Percentiles rank a stretch among this genome's conserved stretches.
These are phyloP conservation scores for Vinca major DNA, from an alignment of 305 asterid genomes.

Conservation along the genomic window DNA sequence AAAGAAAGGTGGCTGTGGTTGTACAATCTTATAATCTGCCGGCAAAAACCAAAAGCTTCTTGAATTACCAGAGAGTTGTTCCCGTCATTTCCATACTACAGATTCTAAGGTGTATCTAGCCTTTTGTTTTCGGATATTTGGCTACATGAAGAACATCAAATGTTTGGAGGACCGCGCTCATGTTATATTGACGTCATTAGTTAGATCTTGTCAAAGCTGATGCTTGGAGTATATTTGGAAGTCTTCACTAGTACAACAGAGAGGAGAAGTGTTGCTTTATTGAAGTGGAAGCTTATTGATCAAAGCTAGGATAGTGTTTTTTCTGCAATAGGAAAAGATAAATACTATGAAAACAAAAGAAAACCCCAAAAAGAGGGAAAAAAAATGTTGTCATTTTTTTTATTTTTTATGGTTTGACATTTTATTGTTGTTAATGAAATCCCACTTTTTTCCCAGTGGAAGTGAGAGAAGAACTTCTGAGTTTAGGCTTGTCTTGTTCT, in stretches of 20 bases:
- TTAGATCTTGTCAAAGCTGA: conserved; percentile 10
- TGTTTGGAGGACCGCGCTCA: not conserved
- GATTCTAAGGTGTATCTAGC: conserved; percentile 28
- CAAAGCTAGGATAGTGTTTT: not conserved
- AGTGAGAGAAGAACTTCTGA: too few relatives aligned
- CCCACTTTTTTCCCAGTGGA: too few relatives aligned
- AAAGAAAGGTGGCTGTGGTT: conserved; percentile 55
- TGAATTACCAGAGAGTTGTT: conserved; percentile 16
- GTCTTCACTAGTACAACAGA: conserved; percentile 5
- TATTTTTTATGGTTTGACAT: conserved; percentile 11
- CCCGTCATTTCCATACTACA: conserved; percentile 18
- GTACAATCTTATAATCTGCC: conserved; percentile 45
- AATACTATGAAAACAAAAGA: not conserved
- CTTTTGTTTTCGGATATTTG: conserved; percentile 20
- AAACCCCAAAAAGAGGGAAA: not conserved
- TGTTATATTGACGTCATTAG: not conserved
- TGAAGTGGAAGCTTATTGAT: not conserved
- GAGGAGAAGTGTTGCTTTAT: not conserved
- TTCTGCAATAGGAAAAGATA: conserved; percentile 4
- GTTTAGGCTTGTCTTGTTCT: not conserved
- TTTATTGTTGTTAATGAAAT: conserved; percentile 7
- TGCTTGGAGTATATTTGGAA: conserved; percentile 7
- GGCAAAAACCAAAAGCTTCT: conserved; percentile 10
- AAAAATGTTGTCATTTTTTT: conserved; percentile 2
- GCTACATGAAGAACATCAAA: conserved; percentile 19